A percentile compares a stretch with the other conserved stretches of the same genome.
Conservation (phyloP, 1,284 basidiomycete species). For the Gomphus bonarii region DNA sequence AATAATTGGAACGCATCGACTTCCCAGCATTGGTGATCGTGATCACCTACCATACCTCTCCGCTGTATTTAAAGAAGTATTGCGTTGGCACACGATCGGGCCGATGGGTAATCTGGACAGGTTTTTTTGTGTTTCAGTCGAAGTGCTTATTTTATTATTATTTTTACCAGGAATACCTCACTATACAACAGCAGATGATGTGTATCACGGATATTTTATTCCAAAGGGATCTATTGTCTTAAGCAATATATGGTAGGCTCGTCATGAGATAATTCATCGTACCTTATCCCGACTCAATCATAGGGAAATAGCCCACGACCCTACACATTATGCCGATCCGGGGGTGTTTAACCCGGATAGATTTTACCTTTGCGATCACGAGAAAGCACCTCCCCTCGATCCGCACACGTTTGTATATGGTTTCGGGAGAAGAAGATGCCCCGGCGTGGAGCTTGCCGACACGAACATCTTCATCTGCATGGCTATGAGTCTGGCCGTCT, state of each 20-base stretch:
- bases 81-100: conserved; percentile 19
- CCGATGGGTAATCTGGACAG: background rate
- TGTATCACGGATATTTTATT: conserved; percentile 24
- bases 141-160: background rate
- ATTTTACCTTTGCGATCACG: background rate
- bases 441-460: background rate
- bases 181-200: conserved; percentile 18
- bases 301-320: background rate
- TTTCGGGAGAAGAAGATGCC: background rate
- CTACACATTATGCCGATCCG: background rate
- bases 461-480: background rate
- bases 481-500: background rate
- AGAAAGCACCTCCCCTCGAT: background rate
- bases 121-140: too few species aligned
- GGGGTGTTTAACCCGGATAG: background rate
- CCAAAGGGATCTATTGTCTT: conserved; percentile 24
- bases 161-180: background rate
- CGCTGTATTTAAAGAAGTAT: conserved; percentile 33
- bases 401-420: background rate
- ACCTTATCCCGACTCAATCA: background rate
- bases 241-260: conserved; percentile 25
- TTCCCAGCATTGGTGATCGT: background rate
- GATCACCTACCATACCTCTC: conserved; percentile 27
- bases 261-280: conserved; percentile 16
- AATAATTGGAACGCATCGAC: background rate